Base-by-base conservation (phyloP, 2,329 filamentous ascomycete species). In the Ophiocordyceps robertsii region DNA sequence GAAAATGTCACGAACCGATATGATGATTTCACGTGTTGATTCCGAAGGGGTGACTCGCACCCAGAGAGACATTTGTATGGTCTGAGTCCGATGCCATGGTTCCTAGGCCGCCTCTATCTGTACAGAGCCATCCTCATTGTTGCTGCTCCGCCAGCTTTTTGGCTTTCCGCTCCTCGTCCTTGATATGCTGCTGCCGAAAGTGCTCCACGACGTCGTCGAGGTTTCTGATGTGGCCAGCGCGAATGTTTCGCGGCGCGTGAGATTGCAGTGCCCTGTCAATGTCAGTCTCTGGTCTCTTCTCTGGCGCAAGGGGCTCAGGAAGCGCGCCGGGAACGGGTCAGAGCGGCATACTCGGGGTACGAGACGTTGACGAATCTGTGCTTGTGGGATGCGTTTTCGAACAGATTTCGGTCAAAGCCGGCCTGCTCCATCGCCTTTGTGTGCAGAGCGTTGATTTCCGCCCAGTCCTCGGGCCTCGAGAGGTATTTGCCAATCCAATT, bases 141-240 rank as follows among this genome's bases (percentile, higher is more conserved):
- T 65, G 65, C 45, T 61, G 57, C 38, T 44, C 47, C 13, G 63
- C 64, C 51, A 75, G 48, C 58, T 65, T 72, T 56, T 64, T 63
- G 32, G 61, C 62, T 61, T 77, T 77, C 49, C 68, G 64, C 51
- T 70, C 73, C 58, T 76, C 73, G 45, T 74, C 70, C 44, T 68
- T 67, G 43, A 69, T 52, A 49, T 77, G 67, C 60, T 71, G 60
- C 56, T 72, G 64, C 52, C 63, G 63, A 63, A 74, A 78, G 60
- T 77, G 75, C 55, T 70, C 72, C 14, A 75, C 66, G 27, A 77
- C 65, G 51, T 73, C 62, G 56, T 75, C 72, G 38, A 79, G 57
- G 57, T 73, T 73, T 49, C 64, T 56, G 47, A 66, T 61, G 51
- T 73, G 69, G 35, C 75, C 75, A 27, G 75, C 73, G 24, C 69